Evolutionary conservation across 148 eudicot genomes (phyloP), one percentile per base, ranked within the genome.

Genomic region (Salicornia ramosissima): DNA sequence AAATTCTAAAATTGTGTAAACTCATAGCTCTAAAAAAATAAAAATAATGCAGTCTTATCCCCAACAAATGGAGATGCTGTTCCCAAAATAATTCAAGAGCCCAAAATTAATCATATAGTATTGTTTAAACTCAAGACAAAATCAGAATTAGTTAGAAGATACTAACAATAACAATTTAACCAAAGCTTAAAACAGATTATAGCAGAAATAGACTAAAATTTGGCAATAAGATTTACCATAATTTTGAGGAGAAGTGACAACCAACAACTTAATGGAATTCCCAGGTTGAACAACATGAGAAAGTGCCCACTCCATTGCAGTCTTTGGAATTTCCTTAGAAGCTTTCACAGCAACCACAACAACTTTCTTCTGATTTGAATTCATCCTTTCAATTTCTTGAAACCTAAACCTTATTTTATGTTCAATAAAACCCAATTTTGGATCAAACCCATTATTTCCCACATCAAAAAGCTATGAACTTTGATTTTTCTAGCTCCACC

Each of bases 271-370:
- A 74, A 86, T 65, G 50, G 72, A 83, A 74, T 81, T 85, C 24
- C 93, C 93, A 16, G 93, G 87, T 65, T 88, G 85, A 79, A 77
- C 93, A 71, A 90, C 81, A 83, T 88, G 86, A 63, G 87, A 75
- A 69, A 90, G 76, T 50, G 93, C 93, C 96, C 93, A 88, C 28
- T 82, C 76, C 72, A 90, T 72, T 73, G 89, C 85, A 74, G 57
- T 58, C 71, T 81, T 90, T 70, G 86, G 77, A 66, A 90, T 83
- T 22, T 86, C 89, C 64, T 74, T 81, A 0, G 86, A 71, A 71
- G 90, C 88, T 82, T 79, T 86, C 16, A 90, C 89, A 69, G 84
- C 96, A 72, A 90, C 90, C 60, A 86, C 71, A 43, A 88, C 90
- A 49, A 79, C 79, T 57, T 81, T 80, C 78, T 77, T 71, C 72